Conservation (phyloP, 169 alveolate species). For the Blepharisma undulans region DNA sequence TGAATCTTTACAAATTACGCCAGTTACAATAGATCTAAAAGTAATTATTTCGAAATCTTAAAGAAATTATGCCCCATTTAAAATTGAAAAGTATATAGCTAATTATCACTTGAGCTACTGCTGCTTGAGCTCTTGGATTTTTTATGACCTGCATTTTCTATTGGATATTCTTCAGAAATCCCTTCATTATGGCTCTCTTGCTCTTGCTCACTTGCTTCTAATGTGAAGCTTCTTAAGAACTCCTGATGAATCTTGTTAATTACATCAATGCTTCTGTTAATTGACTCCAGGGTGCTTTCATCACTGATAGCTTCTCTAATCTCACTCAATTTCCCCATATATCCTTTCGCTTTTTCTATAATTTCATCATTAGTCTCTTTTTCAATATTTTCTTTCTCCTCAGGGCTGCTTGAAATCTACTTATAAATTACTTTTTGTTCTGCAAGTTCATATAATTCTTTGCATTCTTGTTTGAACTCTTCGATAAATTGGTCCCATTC, state of each 20-base stretch:
- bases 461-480: neutral
- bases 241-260: neutral
- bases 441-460: neutral
- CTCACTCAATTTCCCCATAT: neutral
- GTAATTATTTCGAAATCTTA: too few species aligned
- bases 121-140: neutral
- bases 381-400: neutral
- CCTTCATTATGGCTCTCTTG: neutral
- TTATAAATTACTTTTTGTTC: neutral
- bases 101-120: neutral
- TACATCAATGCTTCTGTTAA: neutral
- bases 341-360: neutral
- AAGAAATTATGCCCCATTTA: too few species aligned
- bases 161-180: neutral
- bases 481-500: neutral
- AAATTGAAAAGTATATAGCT: too few species aligned
- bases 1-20: too few species aligned
- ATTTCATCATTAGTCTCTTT: neutral
- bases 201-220: neutral
- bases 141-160: neutral
- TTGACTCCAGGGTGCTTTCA: neutral
- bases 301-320: neutral
- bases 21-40: too few species aligned
- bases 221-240: neutral
- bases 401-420: neutral